Evolutionary conservation across 2,329 filamentous ascomycete genomes (phyloP).

Genomic region (Pyrenophora seminiperda): DNA sequence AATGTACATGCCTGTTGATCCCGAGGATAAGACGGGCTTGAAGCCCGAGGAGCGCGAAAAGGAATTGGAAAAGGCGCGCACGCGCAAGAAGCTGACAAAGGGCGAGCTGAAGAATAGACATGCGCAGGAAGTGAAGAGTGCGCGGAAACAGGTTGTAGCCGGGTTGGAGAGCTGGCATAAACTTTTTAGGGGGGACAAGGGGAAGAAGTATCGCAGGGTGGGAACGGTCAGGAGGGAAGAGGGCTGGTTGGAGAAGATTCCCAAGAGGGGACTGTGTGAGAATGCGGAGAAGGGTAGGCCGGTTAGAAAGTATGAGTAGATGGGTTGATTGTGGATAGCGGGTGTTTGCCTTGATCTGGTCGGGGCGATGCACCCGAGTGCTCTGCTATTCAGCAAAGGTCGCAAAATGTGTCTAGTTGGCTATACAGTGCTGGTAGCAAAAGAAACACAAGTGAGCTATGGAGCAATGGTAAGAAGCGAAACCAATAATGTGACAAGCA

Average conservation of each 20-base stretch:
- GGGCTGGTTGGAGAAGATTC: constrained; percentile 63
- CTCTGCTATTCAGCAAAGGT: no score
- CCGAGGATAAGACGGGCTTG: constrained; percentile 53
- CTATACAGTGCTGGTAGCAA: no score
- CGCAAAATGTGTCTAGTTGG: background rate
- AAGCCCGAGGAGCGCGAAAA: constrained; percentile 32
- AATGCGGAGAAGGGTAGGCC: constrained; percentile 70
- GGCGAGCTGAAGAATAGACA: constrained; percentile 57
- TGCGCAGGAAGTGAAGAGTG: constrained; percentile 68
- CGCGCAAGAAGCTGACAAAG: constrained; percentile 27
- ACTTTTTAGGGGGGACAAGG: constrained; percentile 73
- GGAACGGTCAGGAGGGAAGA: constrained; percentile 71
- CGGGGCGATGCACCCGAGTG: no score
- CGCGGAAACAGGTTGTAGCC: constrained; percentile 67
- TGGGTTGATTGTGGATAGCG: no score
- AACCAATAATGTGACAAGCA: no score
- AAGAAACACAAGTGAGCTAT: no score
- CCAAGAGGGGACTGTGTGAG: constrained; percentile 70
- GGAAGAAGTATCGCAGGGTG: constrained; percentile 79
- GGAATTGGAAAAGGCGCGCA: constrained; percentile 36
- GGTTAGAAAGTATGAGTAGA: constrained; percentile 47
- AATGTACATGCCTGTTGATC: constrained; percentile 73
- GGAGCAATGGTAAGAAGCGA: no score
- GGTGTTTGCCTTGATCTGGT: no score
- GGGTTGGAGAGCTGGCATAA: constrained; percentile 79